phyloP scores from a whole-genome alignment of 768 basidiomycete species.

The Pulveroboletus ravenelii region DNA sequence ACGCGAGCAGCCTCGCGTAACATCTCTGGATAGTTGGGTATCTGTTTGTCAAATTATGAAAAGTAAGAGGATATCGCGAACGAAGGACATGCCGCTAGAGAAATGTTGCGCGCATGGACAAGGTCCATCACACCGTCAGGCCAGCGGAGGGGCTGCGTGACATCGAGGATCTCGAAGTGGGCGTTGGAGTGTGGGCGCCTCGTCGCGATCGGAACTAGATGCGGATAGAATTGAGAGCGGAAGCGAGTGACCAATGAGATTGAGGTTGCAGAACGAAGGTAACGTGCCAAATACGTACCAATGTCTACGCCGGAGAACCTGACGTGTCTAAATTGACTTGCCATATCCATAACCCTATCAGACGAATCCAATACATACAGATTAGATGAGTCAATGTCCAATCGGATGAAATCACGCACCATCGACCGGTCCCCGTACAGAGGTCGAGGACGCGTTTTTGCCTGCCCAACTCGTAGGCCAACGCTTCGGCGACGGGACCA shows the following conservation, averaged over 20 bases:
- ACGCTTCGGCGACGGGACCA: conserved; percentile 53
- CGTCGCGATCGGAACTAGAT: conserved; percentile 66
- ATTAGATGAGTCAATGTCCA: conserved; percentile 18
- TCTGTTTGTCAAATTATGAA: conserved; percentile 36
- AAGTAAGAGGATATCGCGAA: conserved; percentile 2
- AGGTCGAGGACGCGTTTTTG: conserved; percentile 61
- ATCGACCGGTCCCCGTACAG: conserved; percentile 72
- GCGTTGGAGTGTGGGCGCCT: conserved; percentile 58
- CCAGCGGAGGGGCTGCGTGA: conserved; percentile 51
- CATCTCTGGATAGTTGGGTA: conserved; percentile 48
- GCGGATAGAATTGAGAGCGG: conserved; percentile 4
- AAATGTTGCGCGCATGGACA: conserved; percentile 58
- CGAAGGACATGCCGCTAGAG: conserved; percentile 51
- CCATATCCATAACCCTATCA: conserved; percentile 73
- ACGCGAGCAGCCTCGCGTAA: conserved; percentile 58
- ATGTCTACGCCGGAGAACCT: conserved; percentile 71
- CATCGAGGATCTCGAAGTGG: conserved; percentile 62
- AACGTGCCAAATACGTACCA: conserved; percentile 42
- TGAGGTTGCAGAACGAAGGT: conserved; percentile 8
- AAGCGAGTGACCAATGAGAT: conserved; percentile 9
- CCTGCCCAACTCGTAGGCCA: conserved; percentile 38
- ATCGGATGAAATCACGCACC: conserved; percentile 41
- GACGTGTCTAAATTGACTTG: conserved; percentile 56
- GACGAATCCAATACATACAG: conserved; percentile 7
- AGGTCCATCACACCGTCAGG: conserved; percentile 53